Evolutionary conservation across 2,329 filamentous ascomycete species (phyloP).

Genomic region (Alternaria viburni): DNA sequence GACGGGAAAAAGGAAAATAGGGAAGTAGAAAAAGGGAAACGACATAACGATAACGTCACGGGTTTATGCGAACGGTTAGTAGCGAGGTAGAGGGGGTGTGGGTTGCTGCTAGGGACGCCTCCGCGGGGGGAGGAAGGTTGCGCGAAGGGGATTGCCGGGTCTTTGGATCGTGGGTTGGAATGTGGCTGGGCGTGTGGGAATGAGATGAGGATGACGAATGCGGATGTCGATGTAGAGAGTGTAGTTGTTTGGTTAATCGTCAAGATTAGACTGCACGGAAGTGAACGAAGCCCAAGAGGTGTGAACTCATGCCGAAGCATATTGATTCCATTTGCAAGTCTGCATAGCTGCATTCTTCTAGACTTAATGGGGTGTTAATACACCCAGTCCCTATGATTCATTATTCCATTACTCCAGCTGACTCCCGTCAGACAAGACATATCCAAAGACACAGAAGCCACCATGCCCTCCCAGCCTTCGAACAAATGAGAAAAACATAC

Average conservation of each 20-base stretch:
- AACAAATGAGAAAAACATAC: background rate
- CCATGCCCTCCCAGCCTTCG: background rate
- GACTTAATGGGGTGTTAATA: background rate
- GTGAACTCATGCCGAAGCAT: background rate
- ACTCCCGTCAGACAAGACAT: background rate
- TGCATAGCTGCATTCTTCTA: background rate
- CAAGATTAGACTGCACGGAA: background rate
- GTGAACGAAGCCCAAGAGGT: background rate
- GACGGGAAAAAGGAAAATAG: background rate
- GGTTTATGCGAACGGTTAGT: background rate
- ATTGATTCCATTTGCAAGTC: slow-evolving; percentile 1
- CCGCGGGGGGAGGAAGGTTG: background rate
- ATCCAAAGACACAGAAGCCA: background rate
- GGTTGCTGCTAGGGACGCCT: background rate
- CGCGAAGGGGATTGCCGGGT: background rate
- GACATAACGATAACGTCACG: background rate
- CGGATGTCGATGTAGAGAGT: background rate
- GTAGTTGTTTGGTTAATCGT: background rate
- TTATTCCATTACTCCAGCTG: slow-evolving; percentile 1
- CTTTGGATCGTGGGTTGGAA: background rate
- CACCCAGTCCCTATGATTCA: background rate
- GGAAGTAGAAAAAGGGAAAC: background rate
- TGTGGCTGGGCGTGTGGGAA: background rate
- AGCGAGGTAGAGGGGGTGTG: background rate
- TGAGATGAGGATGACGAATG: background rate